Percentiles rank a stretch among this genome's conserved stretches.
Conservation (phyloP, 2,329 filamentous ascomycete genomes). For the Akanthomyces uredinophilus region DNA sequence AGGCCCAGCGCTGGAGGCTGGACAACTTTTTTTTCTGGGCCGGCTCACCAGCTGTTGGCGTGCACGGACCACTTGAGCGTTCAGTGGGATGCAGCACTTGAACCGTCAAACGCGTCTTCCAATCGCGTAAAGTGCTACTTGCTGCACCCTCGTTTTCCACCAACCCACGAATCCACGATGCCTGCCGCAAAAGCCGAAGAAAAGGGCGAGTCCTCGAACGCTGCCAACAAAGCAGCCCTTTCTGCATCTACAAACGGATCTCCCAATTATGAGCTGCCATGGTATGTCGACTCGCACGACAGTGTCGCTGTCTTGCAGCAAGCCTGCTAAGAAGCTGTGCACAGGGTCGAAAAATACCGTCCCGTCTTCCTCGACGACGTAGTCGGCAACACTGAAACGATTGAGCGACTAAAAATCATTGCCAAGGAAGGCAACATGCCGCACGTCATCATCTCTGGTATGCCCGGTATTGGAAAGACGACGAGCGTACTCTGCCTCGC, state of each 20-base stretch:
- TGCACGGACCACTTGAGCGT: constrained; percentile 26
- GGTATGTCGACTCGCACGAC: constrained; percentile 42
- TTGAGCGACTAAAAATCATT: constrained; percentile 96
- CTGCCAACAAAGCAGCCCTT: constrained; percentile 53
- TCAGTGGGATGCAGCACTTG: neutral
- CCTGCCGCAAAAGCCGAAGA: constrained; percentile 45
- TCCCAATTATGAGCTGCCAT: constrained; percentile 70
- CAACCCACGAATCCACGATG: constrained; percentile 33
- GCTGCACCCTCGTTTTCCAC: constrained; percentile 16
- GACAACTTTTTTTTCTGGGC: constrained; percentile 29
- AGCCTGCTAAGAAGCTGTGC: constrained; percentile 14
- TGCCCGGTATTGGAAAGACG: constrained; percentile 98
- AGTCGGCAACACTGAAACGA: constrained; percentile 95
- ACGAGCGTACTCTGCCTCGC: constrained; percentile 92
- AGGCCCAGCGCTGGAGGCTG: neutral
- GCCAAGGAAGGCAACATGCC: constrained; percentile 99
- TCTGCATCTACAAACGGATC: constrained; percentile 45
- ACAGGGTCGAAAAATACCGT: constrained; percentile 96
- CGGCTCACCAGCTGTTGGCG: neutral
- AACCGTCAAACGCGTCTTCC: constrained; percentile 29
- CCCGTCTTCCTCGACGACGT: constrained; percentile 94
- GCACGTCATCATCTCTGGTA: constrained; percentile 98
- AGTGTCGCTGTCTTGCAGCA: constrained; percentile 19
- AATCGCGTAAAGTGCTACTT: constrained; percentile 34
- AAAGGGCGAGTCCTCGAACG: constrained; percentile 56